Evolutionary conservation across 1,284 basidiomycete species (phyloP), one percentile per base, ranked within the genome.

Genomic region (Entoloma clypeatum): DNA sequence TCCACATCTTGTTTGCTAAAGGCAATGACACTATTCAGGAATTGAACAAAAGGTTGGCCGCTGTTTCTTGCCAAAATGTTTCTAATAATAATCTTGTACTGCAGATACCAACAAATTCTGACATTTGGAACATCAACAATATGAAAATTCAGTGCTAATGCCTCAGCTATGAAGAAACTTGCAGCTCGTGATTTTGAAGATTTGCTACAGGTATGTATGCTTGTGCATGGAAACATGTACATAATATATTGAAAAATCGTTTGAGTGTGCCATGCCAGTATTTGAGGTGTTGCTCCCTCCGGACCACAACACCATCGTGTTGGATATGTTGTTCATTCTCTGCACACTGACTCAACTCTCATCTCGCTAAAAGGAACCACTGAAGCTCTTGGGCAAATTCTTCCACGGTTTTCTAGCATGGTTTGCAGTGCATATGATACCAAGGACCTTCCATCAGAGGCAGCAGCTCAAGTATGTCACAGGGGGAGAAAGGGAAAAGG

Each of bases 91-190:
- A 23, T n/a, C n/a, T n/a, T n/a, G 8, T 14, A 10, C 19, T 32
- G 17, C 21, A 47, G 44, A 17, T 43, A 43, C 38, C n/a, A 30
- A 26, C 27, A 37, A 17, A 32, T 43, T 10, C 44, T 36, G 7
- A 44, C 28, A 13, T 44, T 44, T 33, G 42, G 39, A 5, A 43
- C 30, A n/a, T 32, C n/a, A n/a, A n/a, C 30, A 32, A 37, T 47
- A 27, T 24, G 35, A 14, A 13, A 28, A 23, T 47, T 47, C 41
- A 25, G 41, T 18, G 14, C 23, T 17, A 47, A 37, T 34, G 19
- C 19, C 8, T 47, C 40, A 10, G 34, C 23, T 7, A 30, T 47
- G 23, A 47, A 43, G 25, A 47, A 47, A 29, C 23, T 43, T 26
- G 41, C 44, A 16, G 44, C 41, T 2, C 24, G 32, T 11, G 39